A percentile compares a stretch with the other conserved stretches of the same genome.
Evolutionary conservation across 805 yeast genomes (phyloP).

Genomic region (Cyberlindnera japonica): DNA sequence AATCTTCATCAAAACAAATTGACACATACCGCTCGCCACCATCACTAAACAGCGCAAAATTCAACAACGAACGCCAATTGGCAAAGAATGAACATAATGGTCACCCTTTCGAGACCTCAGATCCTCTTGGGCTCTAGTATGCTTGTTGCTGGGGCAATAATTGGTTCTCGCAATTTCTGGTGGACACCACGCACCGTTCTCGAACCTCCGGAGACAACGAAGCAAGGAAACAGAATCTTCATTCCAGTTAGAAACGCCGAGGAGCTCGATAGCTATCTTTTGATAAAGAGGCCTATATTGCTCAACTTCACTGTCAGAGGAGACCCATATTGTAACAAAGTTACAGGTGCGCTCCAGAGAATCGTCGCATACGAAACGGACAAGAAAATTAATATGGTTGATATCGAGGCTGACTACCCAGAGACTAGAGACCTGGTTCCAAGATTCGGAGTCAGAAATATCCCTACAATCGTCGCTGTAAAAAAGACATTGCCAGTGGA

Average conservation of each 20-base stretch:
- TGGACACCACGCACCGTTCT: constrained; percentile 34
- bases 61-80: neutral
- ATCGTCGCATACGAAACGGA: constrained; percentile 47
- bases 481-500: constrained; percentile 58
- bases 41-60: neutral
- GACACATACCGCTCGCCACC: constrained; percentile 1
- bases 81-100: constrained; percentile 14
- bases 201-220: constrained; percentile 35
- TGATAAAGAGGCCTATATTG: constrained; percentile 55
- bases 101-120: constrained; percentile 20
- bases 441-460: constrained; percentile 49
- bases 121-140: constrained; percentile 27
- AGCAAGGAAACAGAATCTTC: constrained; percentile 41
- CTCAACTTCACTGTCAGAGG: constrained; percentile 70
- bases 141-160: constrained; percentile 17
- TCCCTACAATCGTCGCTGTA: constrained; percentile 68
- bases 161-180: constrained; percentile 28
- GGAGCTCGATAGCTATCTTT: constrained; percentile 54
- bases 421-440: constrained; percentile 50
- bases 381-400: constrained; percentile 57
- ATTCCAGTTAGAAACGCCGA: constrained; percentile 51
- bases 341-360: constrained; percentile 58
- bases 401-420: constrained; percentile 64
- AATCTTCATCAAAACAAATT: neutral
- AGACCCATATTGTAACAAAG: constrained; percentile 55